Evolutionary conservation across 2,329 filamentous ascomycete genomes (phyloP).

Genomic region (Zymoseptoria pseudotritici): DNA sequence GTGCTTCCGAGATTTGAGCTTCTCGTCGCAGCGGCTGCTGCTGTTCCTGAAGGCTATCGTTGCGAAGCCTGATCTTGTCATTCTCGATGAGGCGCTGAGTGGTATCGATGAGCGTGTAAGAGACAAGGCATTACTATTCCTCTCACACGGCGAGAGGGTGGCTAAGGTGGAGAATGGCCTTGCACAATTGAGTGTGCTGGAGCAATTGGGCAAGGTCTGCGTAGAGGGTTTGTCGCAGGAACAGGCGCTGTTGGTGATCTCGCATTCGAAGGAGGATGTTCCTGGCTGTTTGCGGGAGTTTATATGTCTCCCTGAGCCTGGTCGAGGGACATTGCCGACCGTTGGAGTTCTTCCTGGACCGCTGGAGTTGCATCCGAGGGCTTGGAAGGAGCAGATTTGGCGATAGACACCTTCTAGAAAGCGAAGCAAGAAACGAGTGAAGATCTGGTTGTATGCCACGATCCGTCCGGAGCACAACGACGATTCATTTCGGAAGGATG

Average conservation of each 20-base stretch:
- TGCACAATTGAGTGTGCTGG: constrained; percentile 24
- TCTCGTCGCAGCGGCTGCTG: constrained; percentile 74
- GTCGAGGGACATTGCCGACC: constrained; percentile 52
- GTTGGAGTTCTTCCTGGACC: constrained; percentile 51
- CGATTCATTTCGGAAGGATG: background rate
- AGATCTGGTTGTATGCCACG: too few species aligned
- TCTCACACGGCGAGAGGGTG: constrained; percentile 44
- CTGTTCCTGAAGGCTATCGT: constrained; percentile 60
- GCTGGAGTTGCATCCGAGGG: constrained; percentile 24
- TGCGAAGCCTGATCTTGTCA: constrained; percentile 40
- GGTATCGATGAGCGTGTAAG: constrained; percentile 53
- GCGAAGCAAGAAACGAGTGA: too few species aligned
- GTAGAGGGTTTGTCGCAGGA: constrained; percentile 57
- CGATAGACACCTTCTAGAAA: background rate
- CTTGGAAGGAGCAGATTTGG: constrained; percentile 28
- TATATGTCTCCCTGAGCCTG: constrained; percentile 75
- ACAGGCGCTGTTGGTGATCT: constrained; percentile 87
- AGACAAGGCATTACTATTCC: constrained; percentile 80
- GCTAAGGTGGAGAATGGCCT: constrained; percentile 4
- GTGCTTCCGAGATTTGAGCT: constrained; percentile 66
- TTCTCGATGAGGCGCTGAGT: constrained; percentile 46
- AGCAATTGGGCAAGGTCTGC: constrained; percentile 40
- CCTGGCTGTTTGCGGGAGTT: constrained; percentile 76
- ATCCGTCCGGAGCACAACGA: background rate
- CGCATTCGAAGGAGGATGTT: constrained; percentile 84